Base-by-base conservation (phyloP, 257 asterid genomes). In the Solanum peruvianum region DNA sequence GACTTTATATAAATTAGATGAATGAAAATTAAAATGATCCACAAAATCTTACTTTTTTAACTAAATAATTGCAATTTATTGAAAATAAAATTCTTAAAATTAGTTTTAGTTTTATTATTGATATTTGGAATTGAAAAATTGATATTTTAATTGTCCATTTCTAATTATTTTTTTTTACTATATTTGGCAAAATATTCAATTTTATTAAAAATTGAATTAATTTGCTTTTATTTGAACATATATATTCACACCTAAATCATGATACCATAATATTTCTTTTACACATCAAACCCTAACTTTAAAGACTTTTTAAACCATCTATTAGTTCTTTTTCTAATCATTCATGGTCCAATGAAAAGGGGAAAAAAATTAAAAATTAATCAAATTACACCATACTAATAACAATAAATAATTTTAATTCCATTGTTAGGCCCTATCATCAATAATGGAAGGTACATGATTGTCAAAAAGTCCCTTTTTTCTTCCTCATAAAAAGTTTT, bases 201-300 rank as follows among this genome's bases (percentile, higher is more conserved):
- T 42, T 39, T 41, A n/a, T 11, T 11, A 9, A 64, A 64, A 5
- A 12, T 13, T n/a, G 18, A 64, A 67, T 70, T 70, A 70, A 21
- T 78, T 45, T 77, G 3, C 66, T 78, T 78, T 45, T 78, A 27
- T 25, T 78, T 78, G 84, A 78, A 78, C 44, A 52, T 49, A 52
- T 56, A 56, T 56, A 45, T 27, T 4, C 41, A 45, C 71, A 39
- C 72, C 82, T 72, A 60, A 86, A 82, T 88, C 89, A 86, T 86
- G 82, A 82, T 56, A n/a, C 88, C 87, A 23, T 71, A 86, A 86
- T 88, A 21, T 86, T 82, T 85, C 78, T 78, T 71, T 88, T 85
- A 87, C 90, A 86, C 76, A 33, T 71, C 49, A 56, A 56, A 69
- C 75, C 85, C 78, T 33, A 77, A 62, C 29, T 82, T 82, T 64